A percentile compares a stretch with the other conserved stretches of the same genome.
phyloP scores from a whole-genome alignment of 2,329 filamentous ascomycete genomes.

The Emmonsiellopsis sp. region DNA sequence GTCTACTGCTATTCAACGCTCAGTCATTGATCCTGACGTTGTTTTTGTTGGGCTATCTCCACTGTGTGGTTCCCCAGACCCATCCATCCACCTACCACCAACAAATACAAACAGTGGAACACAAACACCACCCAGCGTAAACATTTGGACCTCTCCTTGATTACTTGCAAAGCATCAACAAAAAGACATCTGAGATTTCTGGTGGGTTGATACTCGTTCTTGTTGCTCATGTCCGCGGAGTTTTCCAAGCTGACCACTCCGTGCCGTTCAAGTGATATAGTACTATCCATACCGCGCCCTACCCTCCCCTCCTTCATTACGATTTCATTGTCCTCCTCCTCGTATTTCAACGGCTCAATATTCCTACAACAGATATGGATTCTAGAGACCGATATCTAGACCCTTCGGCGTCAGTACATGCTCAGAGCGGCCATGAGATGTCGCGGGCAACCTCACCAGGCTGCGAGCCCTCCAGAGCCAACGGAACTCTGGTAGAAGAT shows the following conservation, averaged over 20 bases:
- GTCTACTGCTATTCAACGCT: background rate
- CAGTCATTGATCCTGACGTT: background rate
- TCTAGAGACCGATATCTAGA: constrained; percentile 12
- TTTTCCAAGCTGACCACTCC: background rate
- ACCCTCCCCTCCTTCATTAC: background rate
- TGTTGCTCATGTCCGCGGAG: background rate
- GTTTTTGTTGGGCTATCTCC: no score
- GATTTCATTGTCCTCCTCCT: background rate
- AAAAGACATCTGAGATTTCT: background rate
- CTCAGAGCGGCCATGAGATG: constrained; percentile 40
- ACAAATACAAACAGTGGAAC: background rate
- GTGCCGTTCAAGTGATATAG: background rate
- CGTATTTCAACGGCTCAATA: background rate
- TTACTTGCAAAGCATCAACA: background rate
- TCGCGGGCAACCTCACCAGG: constrained; percentile 84
- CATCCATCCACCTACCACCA: background rate
- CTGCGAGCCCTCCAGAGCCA: constrained; percentile 37
- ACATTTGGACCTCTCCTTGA: background rate
- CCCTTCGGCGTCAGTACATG: constrained; percentile 15
- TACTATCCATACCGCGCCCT: background rate
- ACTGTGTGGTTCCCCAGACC: background rate
- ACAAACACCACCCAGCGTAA: background rate
- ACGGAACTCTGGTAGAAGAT: constrained; percentile 41
- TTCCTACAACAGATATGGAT: constrained; percentile 1
- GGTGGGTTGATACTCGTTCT: background rate